Base-by-base conservation (phyloP, 192 early-diverging fungal genomes). In the Podochytrium sp. region DNA sequence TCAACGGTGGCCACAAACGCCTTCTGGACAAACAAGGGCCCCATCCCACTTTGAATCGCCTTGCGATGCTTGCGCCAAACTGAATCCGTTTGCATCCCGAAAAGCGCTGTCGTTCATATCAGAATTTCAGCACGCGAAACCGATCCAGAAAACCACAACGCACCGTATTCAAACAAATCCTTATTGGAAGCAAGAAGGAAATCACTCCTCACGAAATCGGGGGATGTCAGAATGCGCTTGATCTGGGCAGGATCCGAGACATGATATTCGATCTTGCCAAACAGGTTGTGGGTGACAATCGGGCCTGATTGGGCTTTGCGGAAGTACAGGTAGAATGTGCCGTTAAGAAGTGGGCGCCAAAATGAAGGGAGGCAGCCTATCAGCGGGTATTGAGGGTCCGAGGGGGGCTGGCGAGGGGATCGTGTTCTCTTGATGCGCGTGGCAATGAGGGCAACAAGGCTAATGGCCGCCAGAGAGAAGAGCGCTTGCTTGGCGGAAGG, bases 21-120 rank as follows among this genome's bases (percentile, higher is more conserved):
- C 12, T 81, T 59, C 25, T 71, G 47, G 18, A 86, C 40, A 42
- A 83, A 79, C 52, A 37, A 29, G 34, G 83, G 82, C 2, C 81
- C 79, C 71, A 86, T 83, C 29, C 75, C 85, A 16, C 81, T 79
- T 57, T 78, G 76, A n/a, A 86, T 64, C 18, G 78, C 42, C 42
- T 86, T 86, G 18, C 85, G 76, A 75, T 86, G 85, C n/a, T 74
- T 74, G 55, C 80, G 82, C 85, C 85, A 86, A 16, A 51, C 25
- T 3, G 63, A 67, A 23, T 56, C 83, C 18, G 74, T 39, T 27
- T 76, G 73, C 35, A 83, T 57, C 4, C 70, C 33, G 60, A 85
- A 86, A 10, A 86, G 75, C n/a, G 72, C 75, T 67, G 57, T 27
- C 55, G 27, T n/a, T n/a, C n/a, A n/a, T n/a, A n/a, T 20, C 30